These are phyloP conservation scores for Irpex sp. DNA, from an alignment of 1,284 basidiomycete genomes.

Conservation along the genomic window DNA sequence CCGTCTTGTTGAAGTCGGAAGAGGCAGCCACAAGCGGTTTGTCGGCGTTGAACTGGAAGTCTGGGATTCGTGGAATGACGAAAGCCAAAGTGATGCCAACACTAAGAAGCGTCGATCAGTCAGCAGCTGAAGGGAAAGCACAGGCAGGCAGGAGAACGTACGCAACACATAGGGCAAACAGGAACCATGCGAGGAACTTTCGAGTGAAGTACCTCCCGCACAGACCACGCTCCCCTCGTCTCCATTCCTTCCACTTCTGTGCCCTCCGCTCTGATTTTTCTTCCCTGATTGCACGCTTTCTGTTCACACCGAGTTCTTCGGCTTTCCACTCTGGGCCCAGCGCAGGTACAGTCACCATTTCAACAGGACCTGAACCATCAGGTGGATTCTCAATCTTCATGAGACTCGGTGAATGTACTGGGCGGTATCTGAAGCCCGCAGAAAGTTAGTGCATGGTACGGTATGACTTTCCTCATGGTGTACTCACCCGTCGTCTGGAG, in stretches of 20 bases:
- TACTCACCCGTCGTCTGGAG: conserved; percentile 34
- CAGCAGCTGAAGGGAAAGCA: neutral
- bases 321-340: conserved; percentile 85
- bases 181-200: conserved; percentile 59
- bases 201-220: conserved; percentile 78
- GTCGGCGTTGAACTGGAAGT: conserved; percentile 55
- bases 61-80: conserved; percentile 76
- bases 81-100: conserved; percentile 70
- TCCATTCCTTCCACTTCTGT: conserved; percentile 32
- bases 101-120: conserved; percentile 33
- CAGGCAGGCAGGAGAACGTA: conserved; percentile 39
- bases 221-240: conserved; percentile 31
- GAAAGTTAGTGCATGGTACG: neutral
- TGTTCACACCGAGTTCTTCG: conserved; percentile 72
- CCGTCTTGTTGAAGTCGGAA: conserved; percentile 45
- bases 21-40: conserved; percentile 60
- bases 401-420: conserved; percentile 37
- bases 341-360: conserved; percentile 85
- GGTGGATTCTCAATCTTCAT: conserved; percentile 35
- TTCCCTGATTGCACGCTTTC: conserved; percentile 63
- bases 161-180: conserved; percentile 63
- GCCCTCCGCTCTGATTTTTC: conserved; percentile 51
- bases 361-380: conserved; percentile 46
- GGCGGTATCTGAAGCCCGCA: conserved; percentile 43
- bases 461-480: conserved; percentile 10